Evolutionary conservation across 768 basidiomycete genomes (phyloP).

Genomic region (Naganishia vaughanmartiniae): DNA sequence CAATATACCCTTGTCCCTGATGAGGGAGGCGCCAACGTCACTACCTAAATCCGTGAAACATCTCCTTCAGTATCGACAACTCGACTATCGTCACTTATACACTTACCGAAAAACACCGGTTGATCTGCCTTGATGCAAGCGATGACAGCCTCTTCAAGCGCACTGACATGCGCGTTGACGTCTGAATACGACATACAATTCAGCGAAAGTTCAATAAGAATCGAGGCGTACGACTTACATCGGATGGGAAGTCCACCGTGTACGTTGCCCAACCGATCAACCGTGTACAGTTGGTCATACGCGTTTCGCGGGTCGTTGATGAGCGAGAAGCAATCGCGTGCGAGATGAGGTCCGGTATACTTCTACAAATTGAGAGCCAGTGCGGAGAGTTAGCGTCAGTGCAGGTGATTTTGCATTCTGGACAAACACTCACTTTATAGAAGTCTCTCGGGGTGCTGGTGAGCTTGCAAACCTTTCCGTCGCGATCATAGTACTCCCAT

Average conservation of each 20-base stretch:
- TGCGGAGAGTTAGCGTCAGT: not conserved
- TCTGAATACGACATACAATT: conserved; percentile 56
- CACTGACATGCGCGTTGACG: conserved; percentile 80
- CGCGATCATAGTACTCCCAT: conserved; percentile 85
- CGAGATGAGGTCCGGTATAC: conserved; percentile 33
- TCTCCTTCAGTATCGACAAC: not conserved
- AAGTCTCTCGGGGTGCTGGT: conserved; percentile 78
- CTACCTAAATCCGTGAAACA: conserved; percentile 54
- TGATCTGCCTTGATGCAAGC: conserved; percentile 81
- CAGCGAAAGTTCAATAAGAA: conserved; percentile 18
- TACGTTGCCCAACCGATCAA: conserved; percentile 87
- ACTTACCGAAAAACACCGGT: conserved; percentile 76
- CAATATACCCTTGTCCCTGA: conserved; percentile 73
- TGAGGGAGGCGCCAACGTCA: conserved; percentile 85
- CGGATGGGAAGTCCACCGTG: conserved; percentile 80
- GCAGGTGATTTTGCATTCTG: not conserved
- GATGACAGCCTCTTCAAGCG: conserved; percentile 77
- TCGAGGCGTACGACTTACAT: conserved; percentile 59
- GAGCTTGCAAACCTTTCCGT: conserved; percentile 72
- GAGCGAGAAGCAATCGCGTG: conserved; percentile 76
- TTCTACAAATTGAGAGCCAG: conserved; percentile 30
- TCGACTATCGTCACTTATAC: conserved; percentile 42
- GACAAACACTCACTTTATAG: conserved; percentile 55
- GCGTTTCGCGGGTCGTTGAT: conserved; percentile 91
- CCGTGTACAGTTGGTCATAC: conserved; percentile 79